Evolutionary conservation across 768 basidiomycete species (phyloP).

Genomic region (Mycena indigotica): DNA sequence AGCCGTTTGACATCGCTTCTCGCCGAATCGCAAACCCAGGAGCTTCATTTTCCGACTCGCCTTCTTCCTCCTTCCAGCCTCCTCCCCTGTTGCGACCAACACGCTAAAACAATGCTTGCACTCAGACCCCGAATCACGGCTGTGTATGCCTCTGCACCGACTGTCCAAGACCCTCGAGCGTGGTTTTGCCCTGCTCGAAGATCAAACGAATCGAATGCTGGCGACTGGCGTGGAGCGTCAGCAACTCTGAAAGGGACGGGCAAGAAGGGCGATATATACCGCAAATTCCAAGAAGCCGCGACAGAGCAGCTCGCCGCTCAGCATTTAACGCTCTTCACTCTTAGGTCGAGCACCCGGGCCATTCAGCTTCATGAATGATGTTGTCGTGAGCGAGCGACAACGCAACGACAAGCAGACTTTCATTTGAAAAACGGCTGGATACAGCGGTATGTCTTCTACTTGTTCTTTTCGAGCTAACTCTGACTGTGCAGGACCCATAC

Average conservation of each 20-base stretch:
- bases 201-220: slow-evolving; percentile 58
- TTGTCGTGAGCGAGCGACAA: too few relatives aligned
- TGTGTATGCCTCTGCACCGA: slow-evolving; percentile 77
- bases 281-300: slow-evolving; percentile 67
- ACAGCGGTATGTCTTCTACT: too few relatives aligned
- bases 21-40: slow-evolving; percentile 57
- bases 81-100: slow-evolving; percentile 59
- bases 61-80: slow-evolving; percentile 81
- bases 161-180: slow-evolving; percentile 80
- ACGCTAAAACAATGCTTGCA: slow-evolving; percentile 92
- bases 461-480: too few relatives aligned
- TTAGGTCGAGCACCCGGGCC: slow-evolving; percentile 30
- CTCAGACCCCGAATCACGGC: slow-evolving; percentile 88
- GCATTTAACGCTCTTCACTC: slow-evolving; percentile 26
- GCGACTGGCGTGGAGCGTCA: slow-evolving; percentile 70
- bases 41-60: slow-evolving; percentile 73
- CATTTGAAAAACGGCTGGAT: too few relatives aligned
- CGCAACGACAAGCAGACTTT: too few relatives aligned
- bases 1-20: slow-evolving; percentile 81
- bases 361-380: too few relatives aligned
- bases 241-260: slow-evolving; percentile 51
- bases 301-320: slow-evolving; percentile 31
- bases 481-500: too few relatives aligned
- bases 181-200: slow-evolving; percentile 66
- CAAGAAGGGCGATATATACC: slow-evolving; percentile 57